Evolutionary conservation across 805 yeast species (phyloP).

Genomic region (Clavispora vitiphila): DNA sequence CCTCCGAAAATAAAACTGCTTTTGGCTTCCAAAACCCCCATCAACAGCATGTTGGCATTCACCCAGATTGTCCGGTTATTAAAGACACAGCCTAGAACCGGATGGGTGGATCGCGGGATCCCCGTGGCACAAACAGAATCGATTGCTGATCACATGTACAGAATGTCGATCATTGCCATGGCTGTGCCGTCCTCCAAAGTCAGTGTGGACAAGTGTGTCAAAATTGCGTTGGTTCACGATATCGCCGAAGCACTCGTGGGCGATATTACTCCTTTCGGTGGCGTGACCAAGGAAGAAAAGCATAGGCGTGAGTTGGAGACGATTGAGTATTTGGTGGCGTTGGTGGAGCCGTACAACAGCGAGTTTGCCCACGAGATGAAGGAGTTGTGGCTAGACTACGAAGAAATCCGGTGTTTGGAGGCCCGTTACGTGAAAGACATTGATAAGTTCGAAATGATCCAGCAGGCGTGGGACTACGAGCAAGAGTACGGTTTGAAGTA

Average conservation of each 20-base stretch:
- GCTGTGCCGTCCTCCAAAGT: conserved; percentile 51
- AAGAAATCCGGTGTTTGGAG: conserved; percentile 72
- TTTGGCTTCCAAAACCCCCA: conserved; percentile 24
- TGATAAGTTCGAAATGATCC: conserved; percentile 83
- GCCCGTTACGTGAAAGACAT: conserved; percentile 91
- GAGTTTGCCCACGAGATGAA: conserved; percentile 58
- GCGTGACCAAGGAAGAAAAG: conserved; percentile 70
- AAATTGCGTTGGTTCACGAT: conserved; percentile 87
- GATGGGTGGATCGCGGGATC: conserved; percentile 75
- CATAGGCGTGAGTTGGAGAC: conserved; percentile 76
- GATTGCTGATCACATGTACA: conserved; percentile 92
- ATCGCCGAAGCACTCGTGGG: conserved; percentile 94
- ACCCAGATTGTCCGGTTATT: conserved; percentile 64
- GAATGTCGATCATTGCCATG: conserved; percentile 84
- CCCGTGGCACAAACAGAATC: conserved; percentile 55
- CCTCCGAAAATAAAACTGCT: conserved; percentile 41
- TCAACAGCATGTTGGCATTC: conserved; percentile 52
- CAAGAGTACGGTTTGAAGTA: conserved; percentile 51
- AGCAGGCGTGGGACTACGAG: conserved; percentile 83
- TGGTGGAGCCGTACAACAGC: conserved; percentile 62
- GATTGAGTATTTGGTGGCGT: conserved; percentile 55
- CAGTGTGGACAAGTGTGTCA: conserved; percentile 65
- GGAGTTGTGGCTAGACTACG: conserved; percentile 85
- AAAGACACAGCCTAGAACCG: conserved; percentile 83
- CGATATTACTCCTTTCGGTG: conserved; percentile 79